phyloP scores from a whole-genome alignment of 2,329 filamentous ascomycete species.

The Plectosphaerella cucumerina region DNA sequence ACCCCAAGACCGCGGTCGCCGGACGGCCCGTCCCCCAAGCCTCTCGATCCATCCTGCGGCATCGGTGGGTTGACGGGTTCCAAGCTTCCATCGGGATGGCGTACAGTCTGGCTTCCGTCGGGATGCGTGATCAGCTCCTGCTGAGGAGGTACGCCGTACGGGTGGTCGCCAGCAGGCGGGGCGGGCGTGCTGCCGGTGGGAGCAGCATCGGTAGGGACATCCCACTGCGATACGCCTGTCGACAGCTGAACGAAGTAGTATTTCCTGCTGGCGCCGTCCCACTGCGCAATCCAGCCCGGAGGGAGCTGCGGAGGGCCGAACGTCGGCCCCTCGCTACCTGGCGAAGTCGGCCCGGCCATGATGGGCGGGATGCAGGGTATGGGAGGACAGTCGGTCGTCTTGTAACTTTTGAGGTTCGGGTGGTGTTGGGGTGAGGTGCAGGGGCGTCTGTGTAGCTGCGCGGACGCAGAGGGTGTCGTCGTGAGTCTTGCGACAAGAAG shows the following conservation, averaged over 20 bases:
- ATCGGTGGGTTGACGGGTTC: constrained; percentile 51
- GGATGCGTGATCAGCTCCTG: constrained; percentile 57
- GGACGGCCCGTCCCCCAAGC: constrained; percentile 40
- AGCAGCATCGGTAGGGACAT: constrained; percentile 62
- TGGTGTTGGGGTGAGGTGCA: too few relatives aligned
- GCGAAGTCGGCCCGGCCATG: constrained; percentile 56
- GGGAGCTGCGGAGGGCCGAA: constrained; percentile 58
- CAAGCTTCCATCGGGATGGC: constrained; percentile 56
- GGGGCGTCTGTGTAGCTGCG: too few relatives aligned
- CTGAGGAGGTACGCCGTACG: constrained; percentile 54
- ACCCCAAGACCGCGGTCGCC: constrained; percentile 64
- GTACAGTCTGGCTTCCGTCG: constrained; percentile 58
- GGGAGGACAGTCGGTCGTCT: constrained; percentile 2
- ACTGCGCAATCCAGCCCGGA: constrained; percentile 66
- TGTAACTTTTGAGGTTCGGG: background rate
- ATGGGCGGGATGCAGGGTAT: background rate
- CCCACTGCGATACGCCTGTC: constrained; percentile 70
- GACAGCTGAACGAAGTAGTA: constrained; percentile 71
- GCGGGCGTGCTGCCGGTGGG: constrained; percentile 58
- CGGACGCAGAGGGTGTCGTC: too few relatives aligned
- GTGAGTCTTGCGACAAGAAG: too few relatives aligned
- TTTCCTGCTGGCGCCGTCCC: constrained; percentile 60
- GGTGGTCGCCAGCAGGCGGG: constrained; percentile 50
- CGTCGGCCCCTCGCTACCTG: constrained; percentile 54
- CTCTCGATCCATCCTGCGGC: constrained; percentile 44